These are phyloP conservation scores for Taphrina deformans DNA, from an alignment of 1,139 yeast species.

Conservation along the genomic window DNA sequence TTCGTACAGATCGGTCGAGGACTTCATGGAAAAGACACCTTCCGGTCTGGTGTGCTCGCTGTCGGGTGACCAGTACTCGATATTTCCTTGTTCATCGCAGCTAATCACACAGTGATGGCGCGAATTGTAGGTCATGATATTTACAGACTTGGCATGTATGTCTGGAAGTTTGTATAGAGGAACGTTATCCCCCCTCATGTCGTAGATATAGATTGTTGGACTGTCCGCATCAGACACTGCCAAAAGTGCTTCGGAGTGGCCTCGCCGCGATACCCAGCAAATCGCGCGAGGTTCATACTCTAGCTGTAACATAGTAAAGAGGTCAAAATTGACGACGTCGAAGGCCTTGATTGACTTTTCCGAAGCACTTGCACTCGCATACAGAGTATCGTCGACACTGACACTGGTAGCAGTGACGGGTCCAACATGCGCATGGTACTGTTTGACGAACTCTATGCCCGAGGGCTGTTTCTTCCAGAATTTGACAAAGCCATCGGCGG, in stretches of 20 bases:
- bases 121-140: slow-evolving; percentile 44
- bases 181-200: slow-evolving; percentile 39
- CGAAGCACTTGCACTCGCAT: slow-evolving; percentile 45
- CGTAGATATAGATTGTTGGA: slow-evolving; percentile 42
- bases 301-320: slow-evolving; percentile 48
- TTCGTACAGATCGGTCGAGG: slow-evolving; percentile 51
- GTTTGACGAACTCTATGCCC: slow-evolving; percentile 48
- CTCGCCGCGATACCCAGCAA: slow-evolving; percentile 42
- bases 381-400: slow-evolving; percentile 42
- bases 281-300: slow-evolving; percentile 42
- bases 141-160: slow-evolving; percentile 47
- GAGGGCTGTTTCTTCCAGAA: slow-evolving; percentile 47
- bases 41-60: slow-evolving; percentile 40
- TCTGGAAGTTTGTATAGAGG: slow-evolving; percentile 39
- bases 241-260: slow-evolving; percentile 36
- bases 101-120: slow-evolving; percentile 48
- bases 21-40: slow-evolving; percentile 47
- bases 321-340: slow-evolving; percentile 48
- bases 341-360: slow-evolving; percentile 48
- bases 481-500: slow-evolving; percentile 50
- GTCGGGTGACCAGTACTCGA: slow-evolving; percentile 52
- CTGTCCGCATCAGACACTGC: slow-evolving; percentile 43
- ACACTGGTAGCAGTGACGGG: slow-evolving; percentile 40
- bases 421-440: slow-evolving; percentile 47
- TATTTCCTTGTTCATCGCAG: slow-evolving; percentile 49